Evolutionary conservation across 306 rosid genomes (phyloP).

Genomic region (Vigna unguiculata): DNA sequence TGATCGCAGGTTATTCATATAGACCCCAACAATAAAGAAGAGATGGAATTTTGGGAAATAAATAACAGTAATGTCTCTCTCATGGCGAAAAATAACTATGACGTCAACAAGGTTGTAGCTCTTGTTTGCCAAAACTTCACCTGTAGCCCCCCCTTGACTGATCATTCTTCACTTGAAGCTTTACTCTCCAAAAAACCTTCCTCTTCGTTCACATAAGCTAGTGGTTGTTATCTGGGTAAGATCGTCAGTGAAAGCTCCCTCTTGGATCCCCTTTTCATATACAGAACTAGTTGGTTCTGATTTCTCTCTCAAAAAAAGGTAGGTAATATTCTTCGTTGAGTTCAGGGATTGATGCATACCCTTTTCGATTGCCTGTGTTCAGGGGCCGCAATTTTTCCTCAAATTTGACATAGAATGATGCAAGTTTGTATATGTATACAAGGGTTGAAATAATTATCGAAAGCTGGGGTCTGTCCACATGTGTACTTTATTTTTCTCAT

Average conservation of each 20-base stretch:
- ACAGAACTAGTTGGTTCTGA: constrained; percentile 32
- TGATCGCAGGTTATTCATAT: constrained; percentile 76
- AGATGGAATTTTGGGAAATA: constrained; percentile 87
- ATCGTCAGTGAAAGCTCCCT: neutral
- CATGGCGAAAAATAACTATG: constrained; percentile 71
- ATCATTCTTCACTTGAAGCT: constrained; percentile 60
- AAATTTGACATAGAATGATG: neutral
- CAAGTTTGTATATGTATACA: neutral
- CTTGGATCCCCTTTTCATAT: constrained; percentile 23
- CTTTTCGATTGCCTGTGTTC: neutral
- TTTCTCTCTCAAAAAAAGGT: constrained; percentile 8
- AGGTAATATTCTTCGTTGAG: constrained; percentile 26
- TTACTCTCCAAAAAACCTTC: constrained; percentile 56
- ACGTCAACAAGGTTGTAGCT: constrained; percentile 65
- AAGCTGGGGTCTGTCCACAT: neutral
- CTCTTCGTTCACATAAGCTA: constrained; percentile 38
- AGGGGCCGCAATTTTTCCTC: neutral
- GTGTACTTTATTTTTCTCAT: neutral
- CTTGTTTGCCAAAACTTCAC: constrained; percentile 89
- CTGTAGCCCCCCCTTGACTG: constrained; percentile 69
- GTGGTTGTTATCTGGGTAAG: constrained; percentile 2
- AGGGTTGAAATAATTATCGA: neutral
- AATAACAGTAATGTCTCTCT: constrained; percentile 68
- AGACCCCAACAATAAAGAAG: constrained; percentile 68
- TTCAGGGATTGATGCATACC: constrained; percentile 14